A percentile compares a stretch with the other conserved stretches of the same genome.
Conservation (phyloP, 2,329 filamentous ascomycete genomes). For the Berkeleyomyces basicola region DNA sequence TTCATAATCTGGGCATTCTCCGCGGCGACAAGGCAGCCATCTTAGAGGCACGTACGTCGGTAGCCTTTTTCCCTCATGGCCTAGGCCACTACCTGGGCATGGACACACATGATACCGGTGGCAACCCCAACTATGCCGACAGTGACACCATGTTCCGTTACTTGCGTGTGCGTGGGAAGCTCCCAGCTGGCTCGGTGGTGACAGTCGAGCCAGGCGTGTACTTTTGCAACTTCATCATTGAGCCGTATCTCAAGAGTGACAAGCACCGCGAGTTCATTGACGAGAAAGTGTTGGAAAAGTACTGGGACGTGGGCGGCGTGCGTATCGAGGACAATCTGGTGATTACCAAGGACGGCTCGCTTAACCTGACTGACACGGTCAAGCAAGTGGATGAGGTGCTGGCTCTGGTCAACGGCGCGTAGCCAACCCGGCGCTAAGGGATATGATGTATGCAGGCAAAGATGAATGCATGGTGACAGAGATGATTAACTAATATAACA, state of each 20-base stretch:
- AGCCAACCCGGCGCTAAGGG: background rate
- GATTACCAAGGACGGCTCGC: constrained; percentile 49
- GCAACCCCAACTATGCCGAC: constrained; percentile 63
- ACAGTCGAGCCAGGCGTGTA: constrained; percentile 93
- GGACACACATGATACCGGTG: constrained; percentile 80
- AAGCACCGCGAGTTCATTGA: constrained; percentile 65
- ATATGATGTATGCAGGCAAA: background rate
- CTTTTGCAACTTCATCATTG: constrained; percentile 80
- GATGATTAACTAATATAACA: too few relatives aligned
- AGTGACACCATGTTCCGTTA: constrained; percentile 75
- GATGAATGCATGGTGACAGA: background rate
- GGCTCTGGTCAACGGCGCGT: constrained; percentile 13
- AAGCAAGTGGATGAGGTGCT: constrained; percentile 52
- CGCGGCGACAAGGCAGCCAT: constrained; percentile 52
- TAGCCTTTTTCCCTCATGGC: constrained; percentile 84
- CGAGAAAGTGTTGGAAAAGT: constrained; percentile 51
- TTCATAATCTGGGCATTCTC: constrained; percentile 61
- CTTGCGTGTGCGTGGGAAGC: constrained; percentile 55
- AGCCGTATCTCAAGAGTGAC: constrained; percentile 58
- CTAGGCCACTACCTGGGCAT: constrained; percentile 82
- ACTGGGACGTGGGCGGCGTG: constrained; percentile 69
- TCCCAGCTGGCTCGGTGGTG: constrained; percentile 69
- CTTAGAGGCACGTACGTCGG: constrained; percentile 59
- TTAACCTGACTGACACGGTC: constrained; percentile 56
- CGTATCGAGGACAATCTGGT: constrained; percentile 56